Evolutionary conservation across 1,284 basidiomycete genomes (phyloP), one percentile per base, ranked within the genome.

Genomic region (Coniophora puteana): DNA sequence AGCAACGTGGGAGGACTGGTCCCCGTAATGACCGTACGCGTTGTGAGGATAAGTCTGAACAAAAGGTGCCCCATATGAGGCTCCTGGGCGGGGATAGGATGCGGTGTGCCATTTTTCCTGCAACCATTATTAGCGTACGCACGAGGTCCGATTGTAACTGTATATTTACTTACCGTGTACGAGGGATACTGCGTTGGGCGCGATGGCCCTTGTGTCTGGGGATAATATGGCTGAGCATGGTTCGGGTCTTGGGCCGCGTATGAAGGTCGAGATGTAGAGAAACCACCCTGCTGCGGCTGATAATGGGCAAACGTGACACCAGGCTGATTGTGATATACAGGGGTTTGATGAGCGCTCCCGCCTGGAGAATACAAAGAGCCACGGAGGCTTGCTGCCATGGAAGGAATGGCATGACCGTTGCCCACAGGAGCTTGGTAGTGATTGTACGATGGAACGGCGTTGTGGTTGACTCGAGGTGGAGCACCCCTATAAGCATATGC

Each of bases 251-350:
- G 49, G 24, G 52, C 38, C 1, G 51, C 42, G 40, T 61, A 58
- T 5, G 62, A 61, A 16, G 58, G 58, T 16, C 57, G 53, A 38
- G 58, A 59, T 24, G 62, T 65, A 10, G 58, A 65, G 26, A 61
- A 61, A 4, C 59, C 61, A 16, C 58, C 61, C 45, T 58, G 62
- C 23, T 65, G 62, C 13, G 58, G 58, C 14, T 61, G 58, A 46
- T 61, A 61, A 36, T 61, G 58, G 29, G 58, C 62, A 41, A 61
- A 61, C 8, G 58, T 61, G 36, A 64, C 61, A 8, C 51, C 45
- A 6, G 51, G 26, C 25, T 52, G 49, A 30, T 60, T 31, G 30
- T 40, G 16, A 24, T 49, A 45, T 12, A 55, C 34, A 17, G 43
- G 51, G 10, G 54, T 28, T 3, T 49, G 20, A 26, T 45, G 33